phyloP scores from a whole-genome alignment of 257 asterid species.

The Forsythia viridissima region DNA sequence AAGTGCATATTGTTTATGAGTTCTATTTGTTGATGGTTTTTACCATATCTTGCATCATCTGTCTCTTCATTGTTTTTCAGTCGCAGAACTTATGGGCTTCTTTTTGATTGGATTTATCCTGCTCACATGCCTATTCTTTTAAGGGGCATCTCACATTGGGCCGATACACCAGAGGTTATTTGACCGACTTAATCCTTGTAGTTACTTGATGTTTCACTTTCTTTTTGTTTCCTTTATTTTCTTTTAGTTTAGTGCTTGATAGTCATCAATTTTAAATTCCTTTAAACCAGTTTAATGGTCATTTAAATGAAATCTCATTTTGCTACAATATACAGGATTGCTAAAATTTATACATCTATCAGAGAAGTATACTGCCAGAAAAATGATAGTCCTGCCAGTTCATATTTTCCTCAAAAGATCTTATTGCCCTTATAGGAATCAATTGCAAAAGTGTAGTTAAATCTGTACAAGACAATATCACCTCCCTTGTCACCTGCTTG shows the following conservation, averaged over 20 bases:
- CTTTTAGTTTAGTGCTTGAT: not conserved
- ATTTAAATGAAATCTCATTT: not conserved
- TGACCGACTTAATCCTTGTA: not conserved
- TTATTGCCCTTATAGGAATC: not conserved
- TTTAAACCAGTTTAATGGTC: not conserved
- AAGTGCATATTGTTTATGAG: conserved; percentile 23
- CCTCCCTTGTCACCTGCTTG: not conserved
- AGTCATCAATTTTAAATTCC: not conserved
- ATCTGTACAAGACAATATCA: not conserved
- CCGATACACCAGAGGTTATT: conserved; percentile 93
- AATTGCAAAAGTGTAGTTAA: not conserved
- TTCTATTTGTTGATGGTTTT: conserved; percentile 6
- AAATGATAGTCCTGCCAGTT: not conserved
- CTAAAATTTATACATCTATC: not conserved
- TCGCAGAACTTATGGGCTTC: conserved; percentile 86
- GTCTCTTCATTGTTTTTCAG: conserved; percentile 49
- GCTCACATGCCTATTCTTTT: conserved; percentile 85
- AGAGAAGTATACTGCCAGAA: not conserved
- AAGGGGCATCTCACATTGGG: conserved; percentile 92
- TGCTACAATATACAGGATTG: not conserved
- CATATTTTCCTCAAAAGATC: not conserved
- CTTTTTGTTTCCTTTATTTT: not conserved
- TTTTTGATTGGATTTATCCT: conserved; percentile 98
- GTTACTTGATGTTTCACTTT: not conserved
- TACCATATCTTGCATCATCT: conserved; percentile 15